phyloP scores from a whole-genome alignment of 108 stramenopile genomes.

The Nitzschia palea region DNA sequence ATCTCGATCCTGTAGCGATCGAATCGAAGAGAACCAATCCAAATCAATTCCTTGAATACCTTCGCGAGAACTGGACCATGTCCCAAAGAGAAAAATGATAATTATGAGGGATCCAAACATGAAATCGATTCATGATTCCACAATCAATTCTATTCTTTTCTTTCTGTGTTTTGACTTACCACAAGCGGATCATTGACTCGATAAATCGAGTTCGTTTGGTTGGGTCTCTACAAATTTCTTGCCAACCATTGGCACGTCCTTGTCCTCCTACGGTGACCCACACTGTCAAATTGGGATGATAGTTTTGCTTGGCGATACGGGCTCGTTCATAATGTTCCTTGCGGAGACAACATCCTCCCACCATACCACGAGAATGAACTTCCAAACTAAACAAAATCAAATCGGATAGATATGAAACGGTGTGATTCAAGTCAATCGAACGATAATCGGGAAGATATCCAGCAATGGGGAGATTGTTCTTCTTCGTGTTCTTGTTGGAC shows the following conservation, averaged over 20 bases:
- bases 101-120: not conserved
- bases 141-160: not conserved
- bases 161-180: not conserved
- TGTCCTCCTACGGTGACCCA: conserved; percentile 38
- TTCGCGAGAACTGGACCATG: no score
- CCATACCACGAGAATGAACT: conserved; percentile 24
- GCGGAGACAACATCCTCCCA: conserved; percentile 40
- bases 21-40: conserved; percentile 38
- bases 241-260: conserved; percentile 15
- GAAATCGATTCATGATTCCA: not conserved
- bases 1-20: conserved; percentile 31
- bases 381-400: conserved; percentile 60
- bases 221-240: not conserved
- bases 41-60: conserved; percentile 58
- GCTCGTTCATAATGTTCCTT: conserved; percentile 41
- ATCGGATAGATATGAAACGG: conserved; percentile 49
- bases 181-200: not conserved
- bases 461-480: conserved; percentile 16
- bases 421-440: conserved; percentile 34
- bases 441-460: conserved; percentile 75
- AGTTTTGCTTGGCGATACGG: conserved; percentile 29
- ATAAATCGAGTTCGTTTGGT: conserved; percentile 16
- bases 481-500: no score
- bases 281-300: conserved; percentile 28
- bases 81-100: not conserved